Evolutionary conservation across 805 yeast species (phyloP).

Genomic region (Ogataea saltuana): DNA sequence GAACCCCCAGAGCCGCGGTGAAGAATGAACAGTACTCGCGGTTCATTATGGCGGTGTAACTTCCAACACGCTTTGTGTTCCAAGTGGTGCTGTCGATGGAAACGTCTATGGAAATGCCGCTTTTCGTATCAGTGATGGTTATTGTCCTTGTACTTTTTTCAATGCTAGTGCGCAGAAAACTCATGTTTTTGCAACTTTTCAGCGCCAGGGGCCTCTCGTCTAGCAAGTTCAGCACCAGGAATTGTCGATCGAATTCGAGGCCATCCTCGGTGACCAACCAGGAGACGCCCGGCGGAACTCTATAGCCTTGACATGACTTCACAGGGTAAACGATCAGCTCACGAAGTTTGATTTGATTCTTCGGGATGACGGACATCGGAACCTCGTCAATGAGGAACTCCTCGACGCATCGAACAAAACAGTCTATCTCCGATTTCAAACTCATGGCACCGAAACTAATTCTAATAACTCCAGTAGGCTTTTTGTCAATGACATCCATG

Average conservation of each 20-base stretch:
- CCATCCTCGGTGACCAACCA: conserved; percentile 38
- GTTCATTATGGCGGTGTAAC: conserved; percentile 18
- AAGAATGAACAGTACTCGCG: conserved; percentile 32
- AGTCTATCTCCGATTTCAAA: conserved; percentile 35
- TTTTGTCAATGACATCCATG: conserved; percentile 39
- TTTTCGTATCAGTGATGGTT: conserved; percentile 6
- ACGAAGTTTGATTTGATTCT: conserved; percentile 17
- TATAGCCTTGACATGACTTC: conserved; percentile 42
- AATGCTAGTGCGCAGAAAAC: conserved; percentile 35
- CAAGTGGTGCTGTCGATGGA: conserved; percentile 1
- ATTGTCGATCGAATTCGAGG: conserved; percentile 42
- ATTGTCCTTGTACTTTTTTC: conserved; percentile 10
- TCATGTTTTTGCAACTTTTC: conserved; percentile 39
- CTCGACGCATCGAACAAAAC: conserved; percentile 27
- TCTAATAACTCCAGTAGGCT: conserved; percentile 44
- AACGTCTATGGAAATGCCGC: conserved; percentile 9
- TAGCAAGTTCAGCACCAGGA: conserved; percentile 36
- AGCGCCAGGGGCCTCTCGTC: conserved; percentile 34
- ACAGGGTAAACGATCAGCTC: conserved; percentile 41
- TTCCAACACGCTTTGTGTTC: conserved; percentile 8
- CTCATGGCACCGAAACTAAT: conserved; percentile 45
- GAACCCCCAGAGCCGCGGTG: conserved; percentile 29
- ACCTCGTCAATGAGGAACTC: conserved; percentile 28
- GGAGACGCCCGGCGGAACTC: conserved; percentile 23
- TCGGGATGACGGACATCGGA: neutral